Evolutionary conservation across 768 basidiomycete genomes (phyloP), one percentile per base, ranked within the genome.

Genomic region (Phylloporus sp.): DNA sequence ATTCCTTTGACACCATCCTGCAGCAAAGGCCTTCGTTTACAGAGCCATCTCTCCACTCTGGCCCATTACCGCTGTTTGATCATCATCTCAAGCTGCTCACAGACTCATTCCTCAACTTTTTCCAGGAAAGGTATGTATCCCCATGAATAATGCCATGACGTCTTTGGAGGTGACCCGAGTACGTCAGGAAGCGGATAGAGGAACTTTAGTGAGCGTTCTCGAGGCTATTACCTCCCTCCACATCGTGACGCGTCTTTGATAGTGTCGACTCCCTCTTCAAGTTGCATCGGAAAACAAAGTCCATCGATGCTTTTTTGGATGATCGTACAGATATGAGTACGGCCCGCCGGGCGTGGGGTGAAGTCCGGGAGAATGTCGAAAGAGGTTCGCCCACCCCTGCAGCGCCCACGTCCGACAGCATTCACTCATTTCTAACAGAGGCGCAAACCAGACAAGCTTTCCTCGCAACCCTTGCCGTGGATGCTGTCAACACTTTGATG

Each of bases 361-460:
- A 97, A 69, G 78, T 93, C 11, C 76, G 88, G 35, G 93, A 95
- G 63, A 92, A 86, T 60, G 72, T 92, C 23, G 91, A 92, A 63
- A 74, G 92, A 76, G 88, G 88, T 85, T 52, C 44, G 75, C 64
- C 45, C 27, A 11, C 22, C 18, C 26, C 6, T 36, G 34, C 51
- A 32, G 13, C 43, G 18, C 13, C 49, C 24, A 40, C n/a, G 42
- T 24, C 34, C 7, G 31, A 27, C 31, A n/a, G 7, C 12, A 29
- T 32, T 39, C 45, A 48, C 57, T 49, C 51, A 49, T 47, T 47
- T 51, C 45, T 38, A 40, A 40, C 69, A 91, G 93, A 97, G 75
- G 82, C 85, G 13, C 86, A 93, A 59, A 80, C 88, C 7, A 80
- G 90, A 60, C 80, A 84, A 54, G 92, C 93, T 1, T 88, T 95